Evolutionary conservation across 164 flowering plant genomes (phyloP).

Genomic region (Kalanchoe fedtschenkoi): DNA sequence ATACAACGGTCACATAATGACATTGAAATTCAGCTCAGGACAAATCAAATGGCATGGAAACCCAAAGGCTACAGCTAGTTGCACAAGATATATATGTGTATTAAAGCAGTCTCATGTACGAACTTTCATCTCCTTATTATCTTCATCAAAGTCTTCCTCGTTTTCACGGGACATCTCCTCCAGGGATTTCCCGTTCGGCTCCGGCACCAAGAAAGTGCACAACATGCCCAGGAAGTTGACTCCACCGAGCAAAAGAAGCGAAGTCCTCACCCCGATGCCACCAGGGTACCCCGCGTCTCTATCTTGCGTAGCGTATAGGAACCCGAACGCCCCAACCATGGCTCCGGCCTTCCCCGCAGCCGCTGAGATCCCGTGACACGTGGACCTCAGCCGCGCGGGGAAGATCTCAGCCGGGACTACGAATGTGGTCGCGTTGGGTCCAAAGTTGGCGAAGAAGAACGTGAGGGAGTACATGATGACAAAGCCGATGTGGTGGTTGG

Average conservation of each 20-base stretch:
- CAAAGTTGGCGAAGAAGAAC: conserved; percentile 2
- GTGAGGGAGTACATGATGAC: background rate
- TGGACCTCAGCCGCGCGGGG: background rate
- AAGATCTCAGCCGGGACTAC: background rate
- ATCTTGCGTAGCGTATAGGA: background rate
- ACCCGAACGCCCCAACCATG: background rate
- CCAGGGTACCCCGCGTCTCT: background rate
- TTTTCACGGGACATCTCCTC: background rate
- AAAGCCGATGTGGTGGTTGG: background rate
- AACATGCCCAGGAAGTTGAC: background rate
- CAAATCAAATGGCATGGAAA: background rate
- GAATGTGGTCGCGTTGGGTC: background rate
- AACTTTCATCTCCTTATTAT: background rate
- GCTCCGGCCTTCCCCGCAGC: conserved; percentile 2
- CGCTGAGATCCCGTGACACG: background rate
- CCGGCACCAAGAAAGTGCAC: conserved; percentile 1
- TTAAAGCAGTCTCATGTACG: background rate
- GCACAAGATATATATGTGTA: no score
- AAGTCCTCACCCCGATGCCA: background rate
- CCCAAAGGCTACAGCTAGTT: background rate
- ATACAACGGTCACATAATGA: no score
- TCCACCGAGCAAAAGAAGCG: background rate
- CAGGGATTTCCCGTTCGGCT: background rate
- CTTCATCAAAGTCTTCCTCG: background rate
- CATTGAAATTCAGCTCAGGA: background rate